These are phyloP conservation scores for Pochonia chlamydosporia DNA, from an alignment of 2,329 filamentous ascomycete genomes.

Conservation along the genomic window DNA sequence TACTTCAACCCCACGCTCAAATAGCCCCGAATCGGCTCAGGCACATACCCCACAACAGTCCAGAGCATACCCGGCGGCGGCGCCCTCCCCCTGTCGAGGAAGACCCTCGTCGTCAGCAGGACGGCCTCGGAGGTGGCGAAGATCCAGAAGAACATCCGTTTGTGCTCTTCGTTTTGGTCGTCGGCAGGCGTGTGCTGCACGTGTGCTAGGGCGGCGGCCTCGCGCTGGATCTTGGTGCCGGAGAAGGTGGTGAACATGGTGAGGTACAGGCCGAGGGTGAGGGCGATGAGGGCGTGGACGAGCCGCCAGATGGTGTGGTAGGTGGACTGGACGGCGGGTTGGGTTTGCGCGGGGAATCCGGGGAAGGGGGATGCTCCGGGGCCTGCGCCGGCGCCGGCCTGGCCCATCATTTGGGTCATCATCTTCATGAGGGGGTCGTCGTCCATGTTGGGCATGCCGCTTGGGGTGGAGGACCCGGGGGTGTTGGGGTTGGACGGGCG, in stretches of 20 bases:
- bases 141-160: constrained; percentile 62
- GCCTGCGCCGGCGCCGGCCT: constrained; percentile 29
- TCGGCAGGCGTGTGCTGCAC: constrained; percentile 18
- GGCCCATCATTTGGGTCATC: constrained; percentile 66
- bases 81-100: constrained; percentile 56
- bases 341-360: constrained; percentile 31
- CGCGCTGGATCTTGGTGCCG: constrained; percentile 57
- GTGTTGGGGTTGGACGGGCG: constrained; percentile 18
- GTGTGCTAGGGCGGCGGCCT: constrained; percentile 28
- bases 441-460: constrained; percentile 12
- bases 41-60: constrained; percentile 59
- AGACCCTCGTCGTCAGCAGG: constrained; percentile 64
- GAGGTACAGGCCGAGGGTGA: constrained; percentile 66
- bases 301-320: constrained; percentile 60
- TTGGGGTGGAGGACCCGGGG: constrained; percentile 15
- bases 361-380: constrained; percentile 36
- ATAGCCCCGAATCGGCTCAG: constrained; percentile 57
- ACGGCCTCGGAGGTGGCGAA: constrained; percentile 73
- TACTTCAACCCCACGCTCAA: constrained; percentile 58
- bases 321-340: constrained; percentile 23
- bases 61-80: constrained; percentile 58
- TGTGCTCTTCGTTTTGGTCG: constrained; percentile 25
- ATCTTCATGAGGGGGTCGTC: constrained; percentile 52
- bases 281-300: constrained; percentile 65
- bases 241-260: constrained; percentile 62